Percentiles rank a stretch among this genome's conserved stretches.
Conservation (phyloP, 2,329 filamentous ascomycete species). For the Botryotinia calthae region DNA sequence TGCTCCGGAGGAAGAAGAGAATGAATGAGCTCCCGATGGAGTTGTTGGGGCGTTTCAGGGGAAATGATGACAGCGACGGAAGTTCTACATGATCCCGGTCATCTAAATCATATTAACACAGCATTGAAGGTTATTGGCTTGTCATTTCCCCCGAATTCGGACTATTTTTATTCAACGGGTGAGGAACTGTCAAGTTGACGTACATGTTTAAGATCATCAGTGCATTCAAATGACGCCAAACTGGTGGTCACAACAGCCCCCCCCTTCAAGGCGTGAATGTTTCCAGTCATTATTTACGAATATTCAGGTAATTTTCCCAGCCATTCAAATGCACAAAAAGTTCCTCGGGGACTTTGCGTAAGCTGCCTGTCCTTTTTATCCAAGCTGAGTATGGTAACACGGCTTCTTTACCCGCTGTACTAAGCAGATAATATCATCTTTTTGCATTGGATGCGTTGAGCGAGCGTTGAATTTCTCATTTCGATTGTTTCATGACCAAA, state of each 20-base stretch:
- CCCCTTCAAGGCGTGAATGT: not conserved
- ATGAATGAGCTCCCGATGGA: not conserved
- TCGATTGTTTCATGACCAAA: not conserved
- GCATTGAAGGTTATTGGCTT: not conserved
- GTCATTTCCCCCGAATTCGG: not conserved
- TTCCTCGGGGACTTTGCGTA: constrained; percentile 13
- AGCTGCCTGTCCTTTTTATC: not conserved
- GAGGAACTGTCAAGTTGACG: constrained; percentile 1
- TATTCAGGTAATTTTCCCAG: constrained; percentile 4
- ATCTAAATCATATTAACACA: not conserved
- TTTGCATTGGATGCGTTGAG: not conserved
- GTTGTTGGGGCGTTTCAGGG: not conserved
- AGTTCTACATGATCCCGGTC: constrained; percentile 12
- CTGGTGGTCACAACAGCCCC: not conserved
- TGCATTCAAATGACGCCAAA: not conserved
- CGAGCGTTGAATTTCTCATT: not conserved
- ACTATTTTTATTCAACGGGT: constrained; percentile 8
- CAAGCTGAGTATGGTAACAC: not conserved
- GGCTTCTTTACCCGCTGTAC: not conserved
- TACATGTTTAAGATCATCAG: not conserved
- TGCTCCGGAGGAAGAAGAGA: not conserved
- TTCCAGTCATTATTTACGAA: not conserved
- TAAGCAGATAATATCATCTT: constrained; percentile 1
- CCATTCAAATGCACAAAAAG: constrained; percentile 8
- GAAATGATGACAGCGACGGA: not conserved